Evolutionary conservation across 106 monocot species (phyloP).

Genomic region (Dioscorea zingiberensis): DNA sequence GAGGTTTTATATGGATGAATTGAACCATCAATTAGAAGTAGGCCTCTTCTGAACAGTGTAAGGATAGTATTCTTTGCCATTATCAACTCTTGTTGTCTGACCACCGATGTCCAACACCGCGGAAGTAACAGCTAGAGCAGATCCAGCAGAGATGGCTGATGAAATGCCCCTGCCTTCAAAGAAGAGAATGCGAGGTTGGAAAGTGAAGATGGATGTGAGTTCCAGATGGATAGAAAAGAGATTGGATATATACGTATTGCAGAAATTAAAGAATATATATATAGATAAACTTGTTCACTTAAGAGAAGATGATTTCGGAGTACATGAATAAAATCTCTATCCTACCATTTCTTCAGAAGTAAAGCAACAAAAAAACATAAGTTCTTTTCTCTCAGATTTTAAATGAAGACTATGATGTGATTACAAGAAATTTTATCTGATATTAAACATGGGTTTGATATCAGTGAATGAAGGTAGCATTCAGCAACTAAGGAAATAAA

Average conservation of each 20-base stretch:
- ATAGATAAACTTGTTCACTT: no score
- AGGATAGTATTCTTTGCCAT: slow-evolving; percentile 70
- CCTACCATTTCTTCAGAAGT: no score
- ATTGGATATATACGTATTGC: not conserved
- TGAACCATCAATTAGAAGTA: not conserved
- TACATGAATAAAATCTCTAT: no score
- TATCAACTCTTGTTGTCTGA: slow-evolving; percentile 58
- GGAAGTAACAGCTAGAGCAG: slow-evolving; percentile 78
- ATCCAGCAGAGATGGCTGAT: slow-evolving; percentile 55
- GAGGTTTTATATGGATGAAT: no score
- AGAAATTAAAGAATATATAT: not conserved
- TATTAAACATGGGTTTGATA: no score
- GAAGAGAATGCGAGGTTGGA: not conserved
- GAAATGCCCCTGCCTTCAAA: slow-evolving; percentile 65
- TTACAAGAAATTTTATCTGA: no score
- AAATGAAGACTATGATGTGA: no score
- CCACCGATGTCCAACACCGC: slow-evolving; percentile 76
- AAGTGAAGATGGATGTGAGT: not conserved
- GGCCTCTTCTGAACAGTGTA: slow-evolving; percentile 71
- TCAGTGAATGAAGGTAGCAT: no score
- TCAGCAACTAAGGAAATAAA: no score
- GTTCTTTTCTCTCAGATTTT: no score
- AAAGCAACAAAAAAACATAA: no score
- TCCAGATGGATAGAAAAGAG: not conserved
- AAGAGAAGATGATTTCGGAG: no score